Evolutionary conservation across 345 rosid species (phyloP), one percentile per base, ranked within the genome.

Genomic region (Toxicodendron radicans): DNA sequence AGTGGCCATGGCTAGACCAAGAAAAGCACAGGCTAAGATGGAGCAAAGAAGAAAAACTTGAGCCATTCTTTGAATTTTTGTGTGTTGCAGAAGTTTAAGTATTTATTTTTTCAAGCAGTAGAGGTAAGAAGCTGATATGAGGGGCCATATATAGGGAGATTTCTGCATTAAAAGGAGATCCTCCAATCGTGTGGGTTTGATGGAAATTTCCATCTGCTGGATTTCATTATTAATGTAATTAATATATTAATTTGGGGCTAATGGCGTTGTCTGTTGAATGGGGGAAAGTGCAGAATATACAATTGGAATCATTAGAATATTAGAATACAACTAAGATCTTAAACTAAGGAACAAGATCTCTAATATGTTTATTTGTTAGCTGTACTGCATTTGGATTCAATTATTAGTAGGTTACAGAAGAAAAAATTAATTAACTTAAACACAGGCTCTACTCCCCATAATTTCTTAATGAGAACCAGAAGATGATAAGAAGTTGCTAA

Each of bases 131-230:
- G 16, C 68, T 18, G 58, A 41, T 6, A 16, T 20, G 58, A 41
- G 24, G 24, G 12, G 58, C 27, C 64, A 21, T 79, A 80, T 70
- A 75, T 48, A 33, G 38, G 60, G 10, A 30, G 20, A 14, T 41
- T 17, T 68, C 5, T 58, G 5, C 17, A 12, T 10, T 17, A 52
- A 30, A 52, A 58, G 27, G 65, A 58, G 80, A 74, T 71, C 74
- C 6, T 62, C 61, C 70, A 71, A 72, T 74, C 74, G 77, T 81
- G 71, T 64, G 86, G 84, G 82, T 64, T 20, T 57, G 68, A 71
- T 52, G 86, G 88, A 86, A 86, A 74, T 81, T 86, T 86, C 87
- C 82, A 45, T 12, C 68, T 60, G 58, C 23, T 60, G 35, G 76
- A 76, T 41, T 79, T 79, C 74, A 45, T 4, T 46, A 33, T 49